Conservation (phyloP, 305 asterid species). For the Fraxinus baroniana region DNA sequence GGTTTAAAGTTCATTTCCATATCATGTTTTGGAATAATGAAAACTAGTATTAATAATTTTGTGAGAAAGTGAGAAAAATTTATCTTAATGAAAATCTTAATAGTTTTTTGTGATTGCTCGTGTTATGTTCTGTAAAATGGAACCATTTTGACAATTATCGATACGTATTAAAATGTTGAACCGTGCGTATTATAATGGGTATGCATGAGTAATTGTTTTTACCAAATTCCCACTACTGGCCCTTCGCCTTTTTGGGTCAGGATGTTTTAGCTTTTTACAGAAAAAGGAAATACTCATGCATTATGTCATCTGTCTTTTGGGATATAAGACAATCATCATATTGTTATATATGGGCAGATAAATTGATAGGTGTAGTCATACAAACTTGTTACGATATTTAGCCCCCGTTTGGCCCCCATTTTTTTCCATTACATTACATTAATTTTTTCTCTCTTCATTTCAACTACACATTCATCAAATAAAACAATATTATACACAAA, state of each 20-base stretch:
- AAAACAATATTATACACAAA: no score
- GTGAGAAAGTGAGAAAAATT: neutral
- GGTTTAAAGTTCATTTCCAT: neutral
- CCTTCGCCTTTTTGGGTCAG: neutral
- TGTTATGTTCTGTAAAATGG: neutral
- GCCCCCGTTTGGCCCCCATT: no score
- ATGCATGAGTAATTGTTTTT: neutral
- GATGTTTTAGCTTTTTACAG: neutral
- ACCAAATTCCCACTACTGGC: neutral
- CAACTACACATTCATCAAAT: no score
- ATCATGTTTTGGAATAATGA: neutral
- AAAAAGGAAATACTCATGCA: neutral
- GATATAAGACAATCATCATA: neutral
- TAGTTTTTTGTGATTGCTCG: neutral
- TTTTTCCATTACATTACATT: no score
- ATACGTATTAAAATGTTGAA: neutral
- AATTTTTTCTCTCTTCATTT: no score
- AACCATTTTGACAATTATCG: neutral
- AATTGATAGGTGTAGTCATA: neutral
- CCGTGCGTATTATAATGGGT: neutral
- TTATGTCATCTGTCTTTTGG: neutral
- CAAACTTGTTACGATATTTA: neutral
- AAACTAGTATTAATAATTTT: neutral
- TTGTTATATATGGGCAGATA: neutral
- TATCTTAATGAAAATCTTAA: neutral